Conservation (phyloP, 2,329 filamentous ascomycete species). For the Botrytis hyacinthi region DNA sequence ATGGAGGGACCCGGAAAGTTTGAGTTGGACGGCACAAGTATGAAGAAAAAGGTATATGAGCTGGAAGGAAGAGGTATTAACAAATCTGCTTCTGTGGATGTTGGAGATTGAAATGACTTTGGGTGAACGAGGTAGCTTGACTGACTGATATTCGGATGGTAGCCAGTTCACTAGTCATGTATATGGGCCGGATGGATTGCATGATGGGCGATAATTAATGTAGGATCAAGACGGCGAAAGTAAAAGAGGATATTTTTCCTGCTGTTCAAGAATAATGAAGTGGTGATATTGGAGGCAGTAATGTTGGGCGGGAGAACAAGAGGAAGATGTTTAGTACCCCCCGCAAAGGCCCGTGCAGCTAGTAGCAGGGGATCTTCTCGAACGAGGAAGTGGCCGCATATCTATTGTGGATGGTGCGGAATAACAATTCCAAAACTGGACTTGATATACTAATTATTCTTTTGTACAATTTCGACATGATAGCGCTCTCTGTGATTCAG, state of each 20-base stretch:
- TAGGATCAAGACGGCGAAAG: background rate
- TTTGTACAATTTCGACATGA: background rate
- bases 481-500: background rate
- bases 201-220: background rate
- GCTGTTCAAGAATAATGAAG: background rate
- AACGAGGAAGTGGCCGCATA: slow-evolving; percentile 10
- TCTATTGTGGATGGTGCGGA: background rate
- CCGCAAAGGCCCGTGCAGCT: slow-evolving; percentile 12
- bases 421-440: background rate
- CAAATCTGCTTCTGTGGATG: background rate
- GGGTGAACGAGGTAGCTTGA: background rate
- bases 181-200: background rate
- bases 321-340: background rate
- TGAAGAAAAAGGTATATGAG: background rate
- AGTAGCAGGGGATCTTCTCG: background rate
- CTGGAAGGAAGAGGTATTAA: slow-evolving; percentile 2
- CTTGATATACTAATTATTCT: background rate
- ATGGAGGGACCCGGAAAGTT: slow-evolving; percentile 13
- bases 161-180: background rate
- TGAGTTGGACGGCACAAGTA: slow-evolving; percentile 10
- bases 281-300: background rate
- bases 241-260: background rate
- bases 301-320: background rate
- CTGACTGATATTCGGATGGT: background rate
- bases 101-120: background rate